A percentile compares a stretch with the other conserved stretches of the same genome.
Evolutionary conservation across 2,329 filamentous ascomycete genomes (phyloP).

Genomic region (Aspergillus alliaceus): DNA sequence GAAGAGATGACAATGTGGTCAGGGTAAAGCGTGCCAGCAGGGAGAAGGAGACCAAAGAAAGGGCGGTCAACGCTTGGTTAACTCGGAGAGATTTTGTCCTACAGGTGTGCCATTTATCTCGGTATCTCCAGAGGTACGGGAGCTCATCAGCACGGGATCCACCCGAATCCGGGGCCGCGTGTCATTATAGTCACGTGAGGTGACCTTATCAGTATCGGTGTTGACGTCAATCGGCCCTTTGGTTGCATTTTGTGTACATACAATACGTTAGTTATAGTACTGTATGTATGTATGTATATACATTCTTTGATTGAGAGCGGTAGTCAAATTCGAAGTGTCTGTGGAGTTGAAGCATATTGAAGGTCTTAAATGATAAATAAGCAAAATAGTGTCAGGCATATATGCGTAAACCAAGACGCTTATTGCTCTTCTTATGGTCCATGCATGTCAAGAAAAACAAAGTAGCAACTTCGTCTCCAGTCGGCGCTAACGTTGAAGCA

Average conservation of each 20-base stretch:
- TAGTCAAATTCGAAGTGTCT: too few species aligned
- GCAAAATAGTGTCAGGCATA: too few species aligned
- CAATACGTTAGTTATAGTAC: too few species aligned
- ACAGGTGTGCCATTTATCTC: slow-evolving; percentile 1
- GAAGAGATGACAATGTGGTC: background rate
- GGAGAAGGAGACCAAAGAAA: background rate
- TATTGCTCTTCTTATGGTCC: too few species aligned
- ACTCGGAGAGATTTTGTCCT: background rate
- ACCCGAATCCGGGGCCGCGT: slow-evolving; percentile 14
- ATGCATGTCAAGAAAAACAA: too few species aligned
- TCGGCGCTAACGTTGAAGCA: background rate
- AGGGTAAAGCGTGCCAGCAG: background rate
- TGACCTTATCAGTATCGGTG: background rate
- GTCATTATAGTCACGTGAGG: slow-evolving; percentile 11
- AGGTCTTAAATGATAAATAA: too few species aligned
- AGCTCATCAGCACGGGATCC: slow-evolving; percentile 9
- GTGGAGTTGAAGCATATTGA: too few species aligned
- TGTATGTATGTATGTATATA: too few species aligned
- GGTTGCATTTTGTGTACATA: background rate
- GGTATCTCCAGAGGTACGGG: slow-evolving; percentile 1
- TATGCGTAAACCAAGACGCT: too few species aligned
- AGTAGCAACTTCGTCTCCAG: background rate
- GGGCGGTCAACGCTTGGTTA: background rate
- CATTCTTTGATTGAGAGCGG: too few species aligned
- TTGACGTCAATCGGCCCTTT: slow-evolving; percentile 10